Evolutionary conservation across 352 stramenopile species (phyloP).

Genomic region (Pythium insidiosum): DNA sequence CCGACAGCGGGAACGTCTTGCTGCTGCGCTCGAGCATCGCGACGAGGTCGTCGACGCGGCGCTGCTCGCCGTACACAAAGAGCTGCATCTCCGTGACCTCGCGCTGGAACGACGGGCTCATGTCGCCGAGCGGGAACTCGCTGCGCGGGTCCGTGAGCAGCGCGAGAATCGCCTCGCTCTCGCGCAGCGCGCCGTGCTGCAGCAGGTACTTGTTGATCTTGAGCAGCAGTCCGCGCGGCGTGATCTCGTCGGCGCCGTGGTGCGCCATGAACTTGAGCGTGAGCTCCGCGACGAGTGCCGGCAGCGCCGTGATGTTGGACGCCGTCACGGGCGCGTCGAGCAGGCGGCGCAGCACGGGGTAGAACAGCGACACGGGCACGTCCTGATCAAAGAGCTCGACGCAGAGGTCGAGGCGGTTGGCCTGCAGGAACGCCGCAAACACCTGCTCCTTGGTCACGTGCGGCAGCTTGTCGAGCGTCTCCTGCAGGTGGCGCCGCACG

Average conservation of each 20-base stretch:
- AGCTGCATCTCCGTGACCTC: slow-evolving; percentile 66
- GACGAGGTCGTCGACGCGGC: slow-evolving; percentile 29
- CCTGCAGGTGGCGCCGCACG: slow-evolving; percentile 5
- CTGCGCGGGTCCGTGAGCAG: slow-evolving; percentile 29
- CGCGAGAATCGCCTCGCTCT: slow-evolving; percentile 42
- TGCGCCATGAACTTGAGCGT: slow-evolving; percentile 52
- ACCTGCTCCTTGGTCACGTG: slow-evolving; percentile 30
- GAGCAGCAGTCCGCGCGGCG: slow-evolving; percentile 29
- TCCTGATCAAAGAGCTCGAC: slow-evolving; percentile 41
- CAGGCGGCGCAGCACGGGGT: slow-evolving; percentile 26
- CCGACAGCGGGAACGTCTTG: slow-evolving; percentile 38
- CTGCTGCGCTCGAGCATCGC: slow-evolving; percentile 35
- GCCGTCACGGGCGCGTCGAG: slow-evolving; percentile 10
- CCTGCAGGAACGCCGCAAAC: slow-evolving; percentile 25
- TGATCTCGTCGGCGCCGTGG: slow-evolving; percentile 25
- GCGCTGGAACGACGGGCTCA: slow-evolving; percentile 48
- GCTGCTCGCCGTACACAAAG: slow-evolving; percentile 52
- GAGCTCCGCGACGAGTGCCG: slow-evolving; percentile 28
- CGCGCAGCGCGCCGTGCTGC: slow-evolving; percentile 26
- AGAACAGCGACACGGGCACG: slow-evolving; percentile 23
- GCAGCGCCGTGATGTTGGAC: neutral
- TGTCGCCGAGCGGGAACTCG: slow-evolving; percentile 39
- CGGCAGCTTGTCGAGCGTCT: slow-evolving; percentile 33
- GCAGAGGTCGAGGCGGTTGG: slow-evolving; percentile 26
- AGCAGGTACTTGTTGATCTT: slow-evolving; percentile 41